Conservation (phyloP, 2,329 filamentous ascomycete genomes). For the Colletotrichum cereale region DNA sequence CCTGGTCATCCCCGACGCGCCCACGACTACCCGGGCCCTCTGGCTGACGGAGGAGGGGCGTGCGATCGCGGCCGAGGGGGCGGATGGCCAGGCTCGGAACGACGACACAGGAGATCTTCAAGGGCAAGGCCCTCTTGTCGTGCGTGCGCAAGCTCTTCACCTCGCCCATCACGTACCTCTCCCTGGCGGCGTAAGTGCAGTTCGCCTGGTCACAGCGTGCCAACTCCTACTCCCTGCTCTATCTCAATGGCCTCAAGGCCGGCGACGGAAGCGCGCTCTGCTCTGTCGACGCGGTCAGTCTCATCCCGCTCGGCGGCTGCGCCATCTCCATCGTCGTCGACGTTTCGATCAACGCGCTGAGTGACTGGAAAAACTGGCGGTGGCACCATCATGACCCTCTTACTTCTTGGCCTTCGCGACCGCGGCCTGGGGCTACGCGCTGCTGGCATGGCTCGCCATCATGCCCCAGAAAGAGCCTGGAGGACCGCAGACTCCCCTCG, state of each 20-base stretch:
- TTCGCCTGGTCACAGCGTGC: conserved; percentile 47
- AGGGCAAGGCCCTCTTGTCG: conserved; percentile 44
- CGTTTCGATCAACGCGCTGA: conserved; percentile 46
- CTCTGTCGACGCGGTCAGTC: conserved; percentile 46
- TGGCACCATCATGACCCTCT: conserved; percentile 49
- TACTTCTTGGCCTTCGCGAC: conserved; percentile 53
- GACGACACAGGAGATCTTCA: conserved; percentile 43
- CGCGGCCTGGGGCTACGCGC: conserved; percentile 48
- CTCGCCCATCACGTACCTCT: conserved; percentile 43
- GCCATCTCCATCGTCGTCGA: conserved; percentile 46
- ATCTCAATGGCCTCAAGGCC: conserved; percentile 43
- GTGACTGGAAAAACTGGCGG: conserved; percentile 52
- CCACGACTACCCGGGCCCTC: conserved; percentile 43
- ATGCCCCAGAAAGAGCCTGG: conserved; percentile 49
- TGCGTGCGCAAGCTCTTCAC: conserved; percentile 44
- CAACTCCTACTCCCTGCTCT: conserved; percentile 47
- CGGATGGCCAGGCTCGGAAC: conserved; percentile 43
- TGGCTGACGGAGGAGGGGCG: conserved; percentile 53
- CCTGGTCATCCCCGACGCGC: conserved; percentile 51
- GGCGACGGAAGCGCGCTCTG: conserved; percentile 40
- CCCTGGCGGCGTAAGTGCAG: conserved; percentile 45
- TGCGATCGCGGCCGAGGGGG: conserved; percentile 44
- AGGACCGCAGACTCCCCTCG: conserved; percentile 49
- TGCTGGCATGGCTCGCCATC: conserved; percentile 48
- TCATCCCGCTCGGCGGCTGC: conserved; percentile 46